Evolutionary conservation across 371 early-diverging fungal species (phyloP), one percentile per base, ranked within the genome.

Genomic region (Quaeritorhiza haematococci): DNA sequence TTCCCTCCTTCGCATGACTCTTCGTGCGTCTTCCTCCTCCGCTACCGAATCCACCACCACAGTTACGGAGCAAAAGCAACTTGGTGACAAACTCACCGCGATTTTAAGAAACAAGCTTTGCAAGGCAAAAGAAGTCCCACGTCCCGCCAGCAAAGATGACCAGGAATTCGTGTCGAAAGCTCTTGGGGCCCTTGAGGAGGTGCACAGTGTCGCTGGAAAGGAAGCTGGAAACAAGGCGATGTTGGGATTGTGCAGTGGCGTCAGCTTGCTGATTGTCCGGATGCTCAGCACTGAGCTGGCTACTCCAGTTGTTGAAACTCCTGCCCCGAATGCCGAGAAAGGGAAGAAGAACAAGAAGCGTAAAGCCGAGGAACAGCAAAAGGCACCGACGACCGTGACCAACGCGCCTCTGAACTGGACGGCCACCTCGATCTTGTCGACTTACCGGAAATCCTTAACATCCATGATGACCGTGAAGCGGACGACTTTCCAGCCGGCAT

Each of bases 391-490:
- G 19, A 46, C 23, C 34, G 10, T 26, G 17, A 34, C 33, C 19
- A 23, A 56, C 55, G 34, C 45, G 2, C 65, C 57, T 28, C 63
- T 66, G n/a, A 57, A 58, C 10, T 56, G 26, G 8, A 4, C 33
- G 15, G 2, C 59, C 0, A 50, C 27, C 10, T 1, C n/a, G 1
- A 21, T 56, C 33, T 2, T 28, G 0, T 32, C 59, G 38, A 47
- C 66, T 29, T 73, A 75, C 59, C 52, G 41, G 7, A 33, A 17
- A 8, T 75, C 86, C 10, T 64, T 84, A 53, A 66, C 67, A 33
- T 76, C 84, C 55, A 89, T 83, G 61, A 74, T 89, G 79, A 76
- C 80, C 33, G 79, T 79, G 62, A 86, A 86, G 66, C 79, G 84
- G 35, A 80, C 85, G 42, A 79, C 78, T 56, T 58, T 88, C 61